These are phyloP conservation scores for Hypoxylon sp. DNA, from an alignment of 2,329 filamentous ascomycete species.

Conservation along the genomic window DNA sequence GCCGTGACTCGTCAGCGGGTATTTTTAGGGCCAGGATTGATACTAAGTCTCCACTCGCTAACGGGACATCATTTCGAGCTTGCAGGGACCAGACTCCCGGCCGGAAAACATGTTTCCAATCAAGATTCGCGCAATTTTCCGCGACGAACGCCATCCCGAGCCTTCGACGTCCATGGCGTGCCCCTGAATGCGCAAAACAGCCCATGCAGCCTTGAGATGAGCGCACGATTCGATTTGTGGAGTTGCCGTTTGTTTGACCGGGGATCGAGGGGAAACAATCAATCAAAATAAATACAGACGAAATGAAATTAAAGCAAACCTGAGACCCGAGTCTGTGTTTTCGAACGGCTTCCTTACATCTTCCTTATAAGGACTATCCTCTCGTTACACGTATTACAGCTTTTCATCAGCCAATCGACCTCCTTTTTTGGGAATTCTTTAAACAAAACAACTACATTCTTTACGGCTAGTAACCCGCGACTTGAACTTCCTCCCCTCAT, in stretches of 20 bases:
- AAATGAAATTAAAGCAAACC: slow-evolving; percentile 50
- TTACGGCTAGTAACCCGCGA: slow-evolving; percentile 12
- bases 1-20: slow-evolving; percentile 18
- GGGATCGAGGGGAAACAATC: slow-evolving; percentile 41
- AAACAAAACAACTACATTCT: slow-evolving; percentile 24
- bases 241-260: slow-evolving; percentile 41
- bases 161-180: slow-evolving; percentile 28
- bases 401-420: slow-evolving; percentile 7
- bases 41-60: slow-evolving; percentile 31
- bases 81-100: slow-evolving; percentile 35
- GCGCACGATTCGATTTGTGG: slow-evolving; percentile 41
- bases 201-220: slow-evolving; percentile 45
- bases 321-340: slow-evolving; percentile 27
- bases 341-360: slow-evolving; percentile 16
- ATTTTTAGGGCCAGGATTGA: slow-evolving; percentile 18
- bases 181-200: slow-evolving; percentile 47
- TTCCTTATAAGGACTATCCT: slow-evolving; percentile 23
- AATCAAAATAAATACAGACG: slow-evolving; percentile 43
- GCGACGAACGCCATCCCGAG: slow-evolving; percentile 28
- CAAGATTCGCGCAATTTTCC: slow-evolving; percentile 40
- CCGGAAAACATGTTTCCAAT: slow-evolving; percentile 40
- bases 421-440: slow-evolving; percentile 11
- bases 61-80: slow-evolving; percentile 49
- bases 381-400: slow-evolving; percentile 14
- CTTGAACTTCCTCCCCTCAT: slow-evolving; percentile 25